Evolutionary conservation across 331 rosid species (phyloP).

Genomic region (Stylosanthes scabra): DNA sequence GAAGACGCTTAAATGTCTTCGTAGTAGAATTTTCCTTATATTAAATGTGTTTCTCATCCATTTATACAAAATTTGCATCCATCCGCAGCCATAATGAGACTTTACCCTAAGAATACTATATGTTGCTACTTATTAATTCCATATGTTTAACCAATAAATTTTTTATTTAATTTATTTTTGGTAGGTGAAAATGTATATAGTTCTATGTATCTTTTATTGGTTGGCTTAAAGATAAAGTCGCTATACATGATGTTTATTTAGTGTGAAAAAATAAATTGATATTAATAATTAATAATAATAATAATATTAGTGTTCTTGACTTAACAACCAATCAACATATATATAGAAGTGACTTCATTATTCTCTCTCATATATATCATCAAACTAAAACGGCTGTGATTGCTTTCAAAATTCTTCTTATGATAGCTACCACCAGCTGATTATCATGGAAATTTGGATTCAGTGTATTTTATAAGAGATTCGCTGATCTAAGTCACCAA

Average conservation of each 20-base stretch:
- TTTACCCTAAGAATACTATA: background rate
- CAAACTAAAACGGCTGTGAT: conserved; percentile 12
- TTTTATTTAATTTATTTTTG: background rate
- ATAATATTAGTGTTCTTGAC: background rate
- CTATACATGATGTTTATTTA: no score
- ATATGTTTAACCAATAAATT: no score
- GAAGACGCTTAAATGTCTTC: no score
- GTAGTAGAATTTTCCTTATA: no score
- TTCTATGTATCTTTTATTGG: no score
- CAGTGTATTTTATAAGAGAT: conserved; percentile 8
- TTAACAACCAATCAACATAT: conserved; percentile 1
- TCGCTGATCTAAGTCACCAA: background rate
- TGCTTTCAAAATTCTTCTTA: conserved; percentile 26
- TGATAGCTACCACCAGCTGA: conserved; percentile 17
- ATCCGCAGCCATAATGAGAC: background rate
- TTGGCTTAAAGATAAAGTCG: no score
- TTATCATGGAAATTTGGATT: background rate
- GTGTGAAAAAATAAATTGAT: no score
- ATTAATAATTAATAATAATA: no score
- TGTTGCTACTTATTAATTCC: no score
- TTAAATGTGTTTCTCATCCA: background rate
- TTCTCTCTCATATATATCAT: background rate
- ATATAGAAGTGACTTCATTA: background rate
- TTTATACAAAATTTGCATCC: background rate
- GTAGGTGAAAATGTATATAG: background rate